Conservation (phyloP, 805 yeast species). For the Myxozyma lipomycoides region DNA sequence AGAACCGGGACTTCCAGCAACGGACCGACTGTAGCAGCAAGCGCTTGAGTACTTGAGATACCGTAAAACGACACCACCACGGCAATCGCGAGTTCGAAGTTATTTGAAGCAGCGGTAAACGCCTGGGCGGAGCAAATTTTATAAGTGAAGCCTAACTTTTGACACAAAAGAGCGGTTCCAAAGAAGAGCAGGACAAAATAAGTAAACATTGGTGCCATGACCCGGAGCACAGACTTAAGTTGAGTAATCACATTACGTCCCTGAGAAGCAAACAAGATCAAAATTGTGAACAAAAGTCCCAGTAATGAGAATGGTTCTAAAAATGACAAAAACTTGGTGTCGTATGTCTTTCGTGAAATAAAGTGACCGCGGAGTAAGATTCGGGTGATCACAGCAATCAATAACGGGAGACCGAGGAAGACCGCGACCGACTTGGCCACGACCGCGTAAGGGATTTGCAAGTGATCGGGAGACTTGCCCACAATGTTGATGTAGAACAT, state of each 20-base stretch:
- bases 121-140: constrained; percentile 47
- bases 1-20: constrained; percentile 56
- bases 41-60: constrained; percentile 48
- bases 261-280: constrained; percentile 50
- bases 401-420: constrained; percentile 54
- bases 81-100: constrained; percentile 55
- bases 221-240: constrained; percentile 49
- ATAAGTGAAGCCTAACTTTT: constrained; percentile 35
- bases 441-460: constrained; percentile 36
- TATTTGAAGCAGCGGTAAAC: constrained; percentile 56
- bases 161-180: constrained; percentile 40
- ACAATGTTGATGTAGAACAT: constrained; percentile 47
- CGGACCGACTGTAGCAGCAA: constrained; percentile 61
- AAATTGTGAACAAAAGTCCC: constrained; percentile 49
- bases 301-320: constrained; percentile 50
- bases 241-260: constrained; percentile 48
- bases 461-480: constrained; percentile 30
- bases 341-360: constrained; percentile 32
- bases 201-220: constrained; percentile 47
- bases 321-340: constrained; percentile 40
- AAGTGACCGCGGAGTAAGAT: constrained; percentile 36
- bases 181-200: constrained; percentile 51
- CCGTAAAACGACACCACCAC: constrained; percentile 53
- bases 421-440: constrained; percentile 51
- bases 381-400: constrained; percentile 45